These are phyloP conservation scores for Scytalidium lignicola DNA, from an alignment of 2,329 filamentous ascomycete species.

Conservation along the genomic window DNA sequence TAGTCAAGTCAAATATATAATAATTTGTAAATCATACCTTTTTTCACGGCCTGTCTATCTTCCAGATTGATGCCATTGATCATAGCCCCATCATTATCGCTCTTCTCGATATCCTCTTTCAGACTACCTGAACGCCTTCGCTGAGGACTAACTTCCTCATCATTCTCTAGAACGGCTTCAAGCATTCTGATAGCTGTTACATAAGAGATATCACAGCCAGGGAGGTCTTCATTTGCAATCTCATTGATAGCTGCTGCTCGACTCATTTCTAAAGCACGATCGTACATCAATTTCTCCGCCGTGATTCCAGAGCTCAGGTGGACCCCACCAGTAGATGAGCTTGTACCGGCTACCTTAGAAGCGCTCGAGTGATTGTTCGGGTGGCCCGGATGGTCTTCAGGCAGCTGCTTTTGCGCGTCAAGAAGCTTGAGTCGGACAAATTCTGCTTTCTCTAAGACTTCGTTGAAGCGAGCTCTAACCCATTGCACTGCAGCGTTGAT, in stretches of 20 bases:
- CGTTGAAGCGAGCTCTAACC: slow-evolving; percentile 91
- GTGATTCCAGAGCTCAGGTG: slow-evolving; percentile 83
- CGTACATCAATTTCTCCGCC: slow-evolving; percentile 96
- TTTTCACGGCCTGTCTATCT: slow-evolving; percentile 67
- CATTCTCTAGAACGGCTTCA: slow-evolving; percentile 85
- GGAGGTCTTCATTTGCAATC: slow-evolving; percentile 83
- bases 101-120: slow-evolving; percentile 34
- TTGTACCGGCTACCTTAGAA: slow-evolving; percentile 42
- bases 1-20: slow-evolving; percentile 20
- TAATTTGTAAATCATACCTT: slow-evolving; percentile 50
- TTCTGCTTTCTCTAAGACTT: slow-evolving; percentile 93
- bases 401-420: slow-evolving; percentile 79
- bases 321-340: slow-evolving; percentile 68
- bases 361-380: slow-evolving; percentile 69
- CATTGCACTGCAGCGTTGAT: slow-evolving; percentile 95
- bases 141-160: slow-evolving; percentile 52
- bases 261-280: slow-evolving; percentile 95
- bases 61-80: slow-evolving; percentile 57
- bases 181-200: slow-evolving; percentile 90
- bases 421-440: slow-evolving; percentile 84
- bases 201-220: slow-evolving; percentile 87
- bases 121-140: slow-evolving; percentile 35
- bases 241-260: slow-evolving; percentile 91
- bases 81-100: slow-evolving; percentile 42
- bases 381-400: slow-evolving; percentile 79